phyloP scores from a whole-genome alignment of 106 monocot species.

The Acorus calamus region DNA sequence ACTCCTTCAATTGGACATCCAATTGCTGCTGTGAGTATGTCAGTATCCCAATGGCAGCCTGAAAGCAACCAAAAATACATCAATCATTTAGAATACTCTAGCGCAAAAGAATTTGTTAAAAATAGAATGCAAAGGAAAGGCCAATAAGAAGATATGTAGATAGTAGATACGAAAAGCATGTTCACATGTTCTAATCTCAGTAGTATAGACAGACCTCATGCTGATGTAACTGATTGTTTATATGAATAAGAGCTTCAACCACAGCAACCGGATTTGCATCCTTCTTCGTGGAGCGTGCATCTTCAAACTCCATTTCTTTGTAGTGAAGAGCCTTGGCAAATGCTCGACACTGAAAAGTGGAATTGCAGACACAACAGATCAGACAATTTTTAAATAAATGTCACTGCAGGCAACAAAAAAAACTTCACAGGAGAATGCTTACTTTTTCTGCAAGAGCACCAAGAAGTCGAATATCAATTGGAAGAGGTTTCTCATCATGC shows the following conservation, averaged over 20 bases:
- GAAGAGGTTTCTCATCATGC: conserved; percentile 97
- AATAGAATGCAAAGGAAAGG: neutral
- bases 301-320: conserved; percentile 99
- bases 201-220: conserved; percentile 60
- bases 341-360: conserved; percentile 72
- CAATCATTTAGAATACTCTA: neutral
- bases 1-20: conserved; percentile 96
- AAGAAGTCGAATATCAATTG: conserved; percentile 97
- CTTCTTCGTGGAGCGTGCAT: conserved; percentile 82
- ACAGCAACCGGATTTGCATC: conserved; percentile 95
- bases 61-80: neutral
- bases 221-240: conserved; percentile 96
- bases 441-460: conserved; percentile 99
- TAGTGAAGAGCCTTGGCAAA: conserved; percentile 99
- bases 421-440: neutral
- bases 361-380: neutral
- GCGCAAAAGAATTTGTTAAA: neutral
- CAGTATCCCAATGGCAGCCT: conserved; percentile 98
- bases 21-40: conserved; percentile 90
- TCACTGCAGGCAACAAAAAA: too few relatives aligned
- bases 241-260: conserved; percentile 97
- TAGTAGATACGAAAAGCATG: too few relatives aligned
- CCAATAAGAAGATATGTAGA: neutral
- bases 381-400: neutral
- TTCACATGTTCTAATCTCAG: too few relatives aligned